A percentile compares a stretch with the other conserved stretches of the same genome.
Conservation (phyloP, 345 rosid species). For the Excoecaria cochinchinensis region DNA sequence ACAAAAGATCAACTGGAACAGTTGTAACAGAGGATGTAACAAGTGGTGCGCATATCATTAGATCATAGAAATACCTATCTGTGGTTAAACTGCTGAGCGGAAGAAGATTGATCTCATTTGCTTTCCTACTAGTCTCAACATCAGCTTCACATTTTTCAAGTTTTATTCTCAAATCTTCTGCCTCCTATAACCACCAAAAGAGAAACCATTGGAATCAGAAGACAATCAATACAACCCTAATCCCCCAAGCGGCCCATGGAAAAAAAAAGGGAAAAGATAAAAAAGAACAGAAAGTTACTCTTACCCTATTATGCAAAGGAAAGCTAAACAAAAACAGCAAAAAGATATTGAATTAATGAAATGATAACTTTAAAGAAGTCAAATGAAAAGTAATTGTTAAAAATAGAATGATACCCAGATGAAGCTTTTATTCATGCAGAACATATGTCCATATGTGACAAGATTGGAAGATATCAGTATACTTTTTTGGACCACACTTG, state of each 20-base stretch:
- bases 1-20: background rate
- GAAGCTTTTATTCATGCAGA: background rate
- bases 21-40: background rate
- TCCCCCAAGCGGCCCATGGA: too few species aligned
- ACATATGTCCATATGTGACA: background rate
- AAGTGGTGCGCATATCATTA: background rate
- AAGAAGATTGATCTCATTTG: conserved; percentile 62
- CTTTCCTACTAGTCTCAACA: conserved; percentile 64
- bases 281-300: too few species aligned
- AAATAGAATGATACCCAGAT: background rate
- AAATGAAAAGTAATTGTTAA: background rate
- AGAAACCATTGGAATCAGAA: conserved; percentile 3
- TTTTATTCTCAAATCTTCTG: conserved; percentile 57
- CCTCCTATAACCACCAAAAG: conserved; percentile 51
- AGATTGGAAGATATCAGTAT: background rate
- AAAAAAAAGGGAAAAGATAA: too few species aligned
- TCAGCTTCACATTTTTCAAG: conserved; percentile 79
- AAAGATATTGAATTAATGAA: background rate
- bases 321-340: background rate
- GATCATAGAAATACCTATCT: conserved; percentile 46
- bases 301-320: background rate
- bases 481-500: background rate
- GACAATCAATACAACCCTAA: background rate
- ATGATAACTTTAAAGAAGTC: background rate
- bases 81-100: conserved; percentile 60